These are phyloP conservation scores for Ceratobasidium sp. DNA, from an alignment of 1,284 basidiomycete genomes.

Conservation along the genomic window DNA sequence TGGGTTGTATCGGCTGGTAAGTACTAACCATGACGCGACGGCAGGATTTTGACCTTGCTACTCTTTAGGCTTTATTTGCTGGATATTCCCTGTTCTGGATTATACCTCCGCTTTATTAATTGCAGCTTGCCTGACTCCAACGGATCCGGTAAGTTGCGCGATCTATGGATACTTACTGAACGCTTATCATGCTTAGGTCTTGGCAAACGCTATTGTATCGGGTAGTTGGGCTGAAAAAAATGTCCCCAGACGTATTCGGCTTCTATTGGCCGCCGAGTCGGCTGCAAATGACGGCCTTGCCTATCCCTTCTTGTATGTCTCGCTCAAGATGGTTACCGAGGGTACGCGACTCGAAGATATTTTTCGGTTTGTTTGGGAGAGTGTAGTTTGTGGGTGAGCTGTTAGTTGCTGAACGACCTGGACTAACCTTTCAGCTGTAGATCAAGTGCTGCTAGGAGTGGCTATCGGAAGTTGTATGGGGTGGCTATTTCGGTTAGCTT, in stretches of 20 bases:
- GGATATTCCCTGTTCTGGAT: conserved; percentile 76
- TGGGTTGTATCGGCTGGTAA: conserved; percentile 75
- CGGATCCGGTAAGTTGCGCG: conserved; percentile 72
- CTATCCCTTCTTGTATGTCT: conserved; percentile 82
- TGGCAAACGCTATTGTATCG: conserved; percentile 71
- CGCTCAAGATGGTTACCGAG: conserved; percentile 22
- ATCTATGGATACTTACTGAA: too few species aligned
- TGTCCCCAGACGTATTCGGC: conserved; percentile 87
- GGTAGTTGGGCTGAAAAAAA: conserved; percentile 91
- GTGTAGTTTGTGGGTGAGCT: conserved; percentile 3
- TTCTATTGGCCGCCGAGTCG: conserved; percentile 88
- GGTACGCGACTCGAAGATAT: too few species aligned
- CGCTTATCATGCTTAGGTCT: conserved; percentile 52
- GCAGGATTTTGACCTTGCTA: too few species aligned
- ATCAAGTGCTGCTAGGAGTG: conserved; percentile 88
- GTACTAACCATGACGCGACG: background rate
- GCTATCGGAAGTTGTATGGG: conserved; percentile 84
- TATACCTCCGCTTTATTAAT: conserved; percentile 86
- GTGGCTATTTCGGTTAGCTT: conserved; percentile 53
- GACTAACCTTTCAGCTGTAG: conserved; percentile 59
- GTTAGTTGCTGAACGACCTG: background rate
- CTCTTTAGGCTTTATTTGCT: conserved; percentile 65
- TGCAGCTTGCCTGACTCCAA: conserved; percentile 92
- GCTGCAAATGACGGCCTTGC: conserved; percentile 91
- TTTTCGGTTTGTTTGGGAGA: background rate